phyloP scores from a whole-genome alignment of 306 rosid genomes.

The Herpetospermum pedunculosum region DNA sequence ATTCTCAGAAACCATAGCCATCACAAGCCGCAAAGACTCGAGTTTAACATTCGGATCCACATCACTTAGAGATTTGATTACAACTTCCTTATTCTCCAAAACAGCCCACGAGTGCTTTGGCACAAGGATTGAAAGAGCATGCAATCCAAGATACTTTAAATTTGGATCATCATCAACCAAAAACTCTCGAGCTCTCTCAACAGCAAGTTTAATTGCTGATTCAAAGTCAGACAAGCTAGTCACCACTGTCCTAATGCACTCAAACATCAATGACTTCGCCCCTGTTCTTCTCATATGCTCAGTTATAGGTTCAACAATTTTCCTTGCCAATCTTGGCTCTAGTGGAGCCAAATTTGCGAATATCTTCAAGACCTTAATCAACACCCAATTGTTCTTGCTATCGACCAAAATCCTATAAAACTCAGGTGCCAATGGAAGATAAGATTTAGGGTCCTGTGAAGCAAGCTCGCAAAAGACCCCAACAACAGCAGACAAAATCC shows the following conservation, averaged over 20 bases:
- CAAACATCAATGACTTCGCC: slow-evolving; percentile 69
- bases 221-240: slow-evolving; percentile 50
- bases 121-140: slow-evolving; percentile 48
- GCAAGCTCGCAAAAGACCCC: slow-evolving; percentile 88
- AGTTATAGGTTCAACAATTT: slow-evolving; percentile 67
- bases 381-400: slow-evolving; percentile 79
- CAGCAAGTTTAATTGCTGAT: slow-evolving; percentile 65
- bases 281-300: slow-evolving; percentile 57
- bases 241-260: slow-evolving; percentile 76
- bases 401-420: slow-evolving; percentile 62
- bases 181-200: slow-evolving; percentile 49
- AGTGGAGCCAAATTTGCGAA: slow-evolving; percentile 63
- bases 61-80: slow-evolving; percentile 71
- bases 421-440: slow-evolving; percentile 83
- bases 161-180: slow-evolving; percentile 72
- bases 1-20: slow-evolving; percentile 71
- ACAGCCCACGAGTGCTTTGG: slow-evolving; percentile 64
- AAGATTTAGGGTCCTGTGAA: slow-evolving; percentile 50
- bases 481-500: slow-evolving; percentile 43
- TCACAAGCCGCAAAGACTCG: slow-evolving; percentile 66
- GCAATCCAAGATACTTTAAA: slow-evolving; percentile 80
- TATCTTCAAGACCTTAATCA: slow-evolving; percentile 72
- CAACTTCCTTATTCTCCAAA: slow-evolving; percentile 72
- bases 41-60: slow-evolving; percentile 68
- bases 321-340: slow-evolving; percentile 67